Conservation (phyloP, 768 basidiomycete species). For the Crassisporium funariophilum region DNA sequence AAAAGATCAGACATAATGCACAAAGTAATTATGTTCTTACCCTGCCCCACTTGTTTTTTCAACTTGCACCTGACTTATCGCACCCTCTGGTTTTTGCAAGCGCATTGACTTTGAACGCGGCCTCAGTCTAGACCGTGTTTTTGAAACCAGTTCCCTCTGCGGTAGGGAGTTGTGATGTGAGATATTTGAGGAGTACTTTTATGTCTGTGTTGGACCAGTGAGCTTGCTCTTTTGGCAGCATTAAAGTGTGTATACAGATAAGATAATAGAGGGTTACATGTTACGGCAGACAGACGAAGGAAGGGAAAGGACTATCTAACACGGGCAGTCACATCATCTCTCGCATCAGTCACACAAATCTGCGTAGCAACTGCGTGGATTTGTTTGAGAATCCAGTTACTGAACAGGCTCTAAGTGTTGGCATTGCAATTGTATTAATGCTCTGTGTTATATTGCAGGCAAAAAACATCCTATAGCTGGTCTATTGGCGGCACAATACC, state of each 20-base stretch:
- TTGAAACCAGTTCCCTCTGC: background rate
- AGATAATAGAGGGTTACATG: background rate
- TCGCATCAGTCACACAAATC: background rate
- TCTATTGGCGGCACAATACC: too few relatives aligned
- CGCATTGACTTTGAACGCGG: background rate
- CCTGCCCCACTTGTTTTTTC: background rate
- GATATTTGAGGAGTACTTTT: background rate
- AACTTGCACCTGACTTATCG: background rate
- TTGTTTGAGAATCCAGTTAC: background rate
- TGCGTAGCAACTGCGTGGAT: background rate
- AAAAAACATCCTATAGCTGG: too few relatives aligned
- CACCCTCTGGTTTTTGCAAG: background rate
- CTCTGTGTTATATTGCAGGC: too few relatives aligned
- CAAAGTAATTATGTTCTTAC: background rate
- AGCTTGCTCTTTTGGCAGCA: background rate
- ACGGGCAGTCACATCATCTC: background rate
- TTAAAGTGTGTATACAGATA: background rate
- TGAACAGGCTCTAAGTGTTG: background rate
- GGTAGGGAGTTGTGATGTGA: background rate
- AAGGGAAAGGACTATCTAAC: background rate
- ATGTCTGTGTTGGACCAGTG: slow-evolving; percentile 2
- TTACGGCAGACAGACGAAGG: background rate
- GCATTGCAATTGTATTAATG: too few relatives aligned
- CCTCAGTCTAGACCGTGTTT: background rate
- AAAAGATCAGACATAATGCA: background rate